A percentile compares a stretch with the other conserved stretches of the same genome.
These are phyloP conservation scores for Acmispon strigosus DNA, from an alignment of 306 rosid species.

Conservation along the genomic window DNA sequence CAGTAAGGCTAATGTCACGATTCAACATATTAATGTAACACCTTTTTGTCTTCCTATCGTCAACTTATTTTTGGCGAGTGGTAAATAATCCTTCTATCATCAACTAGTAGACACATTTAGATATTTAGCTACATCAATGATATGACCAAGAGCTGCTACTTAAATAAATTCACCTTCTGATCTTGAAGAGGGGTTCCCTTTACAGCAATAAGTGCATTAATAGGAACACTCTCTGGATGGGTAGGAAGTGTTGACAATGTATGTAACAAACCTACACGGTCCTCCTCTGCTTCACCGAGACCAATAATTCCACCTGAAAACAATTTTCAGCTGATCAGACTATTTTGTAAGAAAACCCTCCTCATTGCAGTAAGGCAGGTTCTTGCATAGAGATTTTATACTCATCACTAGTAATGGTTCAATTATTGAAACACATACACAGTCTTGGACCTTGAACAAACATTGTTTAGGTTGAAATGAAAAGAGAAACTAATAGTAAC, in stretches of 20 bases:
- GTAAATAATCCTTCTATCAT: background rate
- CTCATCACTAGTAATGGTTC: background rate
- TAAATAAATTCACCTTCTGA: constrained; percentile 55
- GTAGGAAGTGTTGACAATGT: constrained; percentile 91
- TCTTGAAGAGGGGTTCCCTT: constrained; percentile 95
- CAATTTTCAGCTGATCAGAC: constrained; percentile 17
- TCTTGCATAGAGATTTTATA: background rate
- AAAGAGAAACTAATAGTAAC: background rate
- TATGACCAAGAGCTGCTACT: background rate
- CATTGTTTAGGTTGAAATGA: background rate
- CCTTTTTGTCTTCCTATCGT: background rate
- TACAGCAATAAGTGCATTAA: constrained; percentile 82
- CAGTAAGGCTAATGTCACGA: constrained; percentile 6
- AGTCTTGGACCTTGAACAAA: background rate
- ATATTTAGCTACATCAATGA: background rate
- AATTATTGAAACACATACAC: background rate
- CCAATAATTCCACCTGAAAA: constrained; percentile 92
- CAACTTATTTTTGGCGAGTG: background rate
- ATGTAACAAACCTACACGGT: constrained; percentile 90
- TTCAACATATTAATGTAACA: background rate
- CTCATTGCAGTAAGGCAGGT: background rate
- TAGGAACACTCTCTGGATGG: constrained; percentile 98
- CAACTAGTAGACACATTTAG: background rate
- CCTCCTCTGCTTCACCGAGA: constrained; percentile 94
- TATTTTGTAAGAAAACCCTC: background rate